Evolutionary conservation across 2,329 filamentous ascomycete genomes (phyloP).

Genomic region (Ophiosphaerella herpotricha): DNA sequence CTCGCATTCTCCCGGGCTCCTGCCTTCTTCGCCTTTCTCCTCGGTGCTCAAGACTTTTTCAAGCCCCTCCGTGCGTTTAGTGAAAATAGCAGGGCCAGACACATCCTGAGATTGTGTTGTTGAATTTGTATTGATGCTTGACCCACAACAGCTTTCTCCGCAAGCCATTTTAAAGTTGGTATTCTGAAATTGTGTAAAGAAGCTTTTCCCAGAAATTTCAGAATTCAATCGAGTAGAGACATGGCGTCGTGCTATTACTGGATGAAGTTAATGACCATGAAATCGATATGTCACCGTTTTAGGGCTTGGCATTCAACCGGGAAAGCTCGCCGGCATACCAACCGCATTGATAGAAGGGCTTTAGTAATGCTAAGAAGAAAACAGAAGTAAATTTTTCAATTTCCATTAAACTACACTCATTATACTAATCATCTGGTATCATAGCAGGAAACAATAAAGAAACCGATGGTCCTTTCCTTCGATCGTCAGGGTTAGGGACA

Average conservation of each 20-base stretch:
- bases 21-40: no score
- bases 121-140: neutral
- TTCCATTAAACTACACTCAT: neutral
- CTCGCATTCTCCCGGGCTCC: no score
- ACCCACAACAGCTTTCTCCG: neutral
- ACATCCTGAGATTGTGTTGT: neutral
- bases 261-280: neutral
- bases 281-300: conserved; percentile 1
- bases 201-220: no score
- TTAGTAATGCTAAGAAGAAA: no score
- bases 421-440: neutral
- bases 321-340: neutral
- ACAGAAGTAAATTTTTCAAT: neutral
- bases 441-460: neutral
- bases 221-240: no score
- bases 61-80: no score
- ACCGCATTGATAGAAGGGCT: no score
- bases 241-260: no score
- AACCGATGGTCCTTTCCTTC: neutral
- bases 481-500: neutral
- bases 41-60: no score
- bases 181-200: neutral
- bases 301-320: neutral
- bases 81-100: no score
- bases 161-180: neutral